Conservation (phyloP, 2,329 filamentous ascomycete species). For the Diaporthe helianthi region DNA sequence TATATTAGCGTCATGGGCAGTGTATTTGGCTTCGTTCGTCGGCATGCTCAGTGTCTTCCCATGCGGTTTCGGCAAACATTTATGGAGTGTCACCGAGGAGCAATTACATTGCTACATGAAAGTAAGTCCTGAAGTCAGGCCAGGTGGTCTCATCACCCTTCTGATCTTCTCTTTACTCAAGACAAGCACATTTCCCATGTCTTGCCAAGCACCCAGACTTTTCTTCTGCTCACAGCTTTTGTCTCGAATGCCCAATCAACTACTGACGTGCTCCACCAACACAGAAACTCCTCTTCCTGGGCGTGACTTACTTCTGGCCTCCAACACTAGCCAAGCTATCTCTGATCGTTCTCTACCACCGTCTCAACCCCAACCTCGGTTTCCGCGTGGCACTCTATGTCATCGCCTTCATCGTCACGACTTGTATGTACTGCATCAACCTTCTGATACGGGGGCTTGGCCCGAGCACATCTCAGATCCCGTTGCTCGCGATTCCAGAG, state of each 20-base stretch:
- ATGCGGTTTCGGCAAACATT: slow-evolving; percentile 34
- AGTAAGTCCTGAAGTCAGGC: slow-evolving; percentile 11
- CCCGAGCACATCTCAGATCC: not conserved
- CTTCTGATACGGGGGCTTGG: not conserved
- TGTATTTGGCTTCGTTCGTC: slow-evolving; percentile 32
- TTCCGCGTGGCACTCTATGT: slow-evolving; percentile 32
- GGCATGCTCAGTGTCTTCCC: slow-evolving; percentile 32
- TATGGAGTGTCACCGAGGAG: slow-evolving; percentile 30
- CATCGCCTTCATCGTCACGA: slow-evolving; percentile 28
- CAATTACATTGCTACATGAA: slow-evolving; percentile 31
- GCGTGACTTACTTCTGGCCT: slow-evolving; percentile 37
- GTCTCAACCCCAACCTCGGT: slow-evolving; percentile 33
- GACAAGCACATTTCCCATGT: not conserved
- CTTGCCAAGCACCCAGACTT: not conserved
- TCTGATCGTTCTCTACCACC: slow-evolving; percentile 37
- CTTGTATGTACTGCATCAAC: not conserved
- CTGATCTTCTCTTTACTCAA: not conserved
- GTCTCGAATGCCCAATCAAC: not conserved
- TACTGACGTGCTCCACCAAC: not conserved
- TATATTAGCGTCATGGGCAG: slow-evolving; percentile 31
- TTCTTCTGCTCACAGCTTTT: not conserved
- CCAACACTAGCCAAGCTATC: slow-evolving; percentile 38
- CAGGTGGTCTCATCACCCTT: too few relatives aligned
- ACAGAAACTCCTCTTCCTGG: slow-evolving; percentile 34
- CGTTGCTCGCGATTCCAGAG: not conserved